These are phyloP conservation scores for Bolboschoenus planiculmis DNA, from an alignment of 176 grass and related monocot genomes.

Conservation along the genomic window DNA sequence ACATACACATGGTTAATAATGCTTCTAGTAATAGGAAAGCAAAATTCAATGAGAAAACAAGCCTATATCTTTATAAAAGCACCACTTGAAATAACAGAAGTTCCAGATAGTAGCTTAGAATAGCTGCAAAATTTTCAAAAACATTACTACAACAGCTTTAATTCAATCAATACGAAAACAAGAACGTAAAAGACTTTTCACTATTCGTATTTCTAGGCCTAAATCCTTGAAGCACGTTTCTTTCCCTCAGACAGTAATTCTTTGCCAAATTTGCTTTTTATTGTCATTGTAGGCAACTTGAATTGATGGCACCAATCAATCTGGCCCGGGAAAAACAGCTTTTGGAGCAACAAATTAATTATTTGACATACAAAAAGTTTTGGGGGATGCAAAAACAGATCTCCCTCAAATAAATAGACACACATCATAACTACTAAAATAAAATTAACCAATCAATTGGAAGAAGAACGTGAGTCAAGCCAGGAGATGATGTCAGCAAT, in stretches of 20 bases:
- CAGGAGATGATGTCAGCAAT: conserved; percentile 76
- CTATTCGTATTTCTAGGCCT: not conserved
- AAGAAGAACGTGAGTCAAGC: conserved; percentile 69
- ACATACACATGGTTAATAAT: not conserved
- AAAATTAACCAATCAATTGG: not conserved
- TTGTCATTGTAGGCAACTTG: not conserved
- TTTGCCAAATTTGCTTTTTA: not conserved
- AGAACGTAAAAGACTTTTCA: not conserved
- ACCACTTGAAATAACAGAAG: not conserved
- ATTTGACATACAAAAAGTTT: not conserved
- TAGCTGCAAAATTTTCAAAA: not conserved
- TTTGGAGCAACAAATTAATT: not conserved
- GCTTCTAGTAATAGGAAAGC: not conserved
- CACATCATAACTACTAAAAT: not conserved
- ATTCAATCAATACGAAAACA: not conserved
- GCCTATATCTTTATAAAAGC: not conserved
- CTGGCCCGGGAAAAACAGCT: not conserved
- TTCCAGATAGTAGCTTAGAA: not conserved
- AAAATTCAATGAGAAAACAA: not conserved
- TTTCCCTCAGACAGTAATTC: not conserved
- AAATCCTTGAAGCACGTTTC: not conserved
- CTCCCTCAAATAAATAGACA: not conserved
- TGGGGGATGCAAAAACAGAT: not conserved
- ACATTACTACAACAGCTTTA: not conserved
- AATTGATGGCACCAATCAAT: not conserved